A percentile compares a stretch with the other conserved stretches of the same genome.
phyloP scores from a whole-genome alignment of 805 yeast species.

The Barnettozyma pratensis region DNA sequence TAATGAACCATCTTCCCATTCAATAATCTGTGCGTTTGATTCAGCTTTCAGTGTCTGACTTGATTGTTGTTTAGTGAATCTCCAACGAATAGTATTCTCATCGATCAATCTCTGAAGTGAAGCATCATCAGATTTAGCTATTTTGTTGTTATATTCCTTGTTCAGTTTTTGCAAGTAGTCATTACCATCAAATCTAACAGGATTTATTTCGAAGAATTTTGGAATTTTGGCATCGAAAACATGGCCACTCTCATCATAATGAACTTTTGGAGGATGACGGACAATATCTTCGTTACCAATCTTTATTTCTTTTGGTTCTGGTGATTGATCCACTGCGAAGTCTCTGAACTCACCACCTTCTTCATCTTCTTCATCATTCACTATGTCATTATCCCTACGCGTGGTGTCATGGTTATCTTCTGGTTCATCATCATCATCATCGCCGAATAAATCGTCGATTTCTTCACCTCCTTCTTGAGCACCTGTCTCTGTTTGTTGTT shows the following conservation, averaged over 20 bases:
- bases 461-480: conserved; percentile 16
- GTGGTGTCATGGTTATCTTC: not conserved
- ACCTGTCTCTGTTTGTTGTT: conserved; percentile 25
- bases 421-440: conserved; percentile 22
- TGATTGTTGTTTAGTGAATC: conserved; percentile 61
- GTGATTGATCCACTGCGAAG: conserved; percentile 4
- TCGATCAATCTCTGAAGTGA: conserved; percentile 63
- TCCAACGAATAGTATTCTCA: conserved; percentile 91
- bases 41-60: conserved; percentile 63
- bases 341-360: conserved; percentile 28
- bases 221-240: conserved; percentile 64
- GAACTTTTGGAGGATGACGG: conserved; percentile 31
- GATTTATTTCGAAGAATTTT: conserved; percentile 73
- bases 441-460: conserved; percentile 37
- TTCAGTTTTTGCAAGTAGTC: conserved; percentile 48
- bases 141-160: conserved; percentile 34
- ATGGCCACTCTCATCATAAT: conserved; percentile 31
- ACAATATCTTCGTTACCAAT: conserved; percentile 42
- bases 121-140: conserved; percentile 39
- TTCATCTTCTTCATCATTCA: conserved; percentile 30
- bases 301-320: conserved; percentile 25
- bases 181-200: conserved; percentile 82
- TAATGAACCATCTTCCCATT: conserved; percentile 91
- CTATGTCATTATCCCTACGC: conserved; percentile 3
- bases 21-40: conserved; percentile 82